Conservation (phyloP, 2,329 filamentous ascomycete species). For the Bipolaris gigantea region DNA sequence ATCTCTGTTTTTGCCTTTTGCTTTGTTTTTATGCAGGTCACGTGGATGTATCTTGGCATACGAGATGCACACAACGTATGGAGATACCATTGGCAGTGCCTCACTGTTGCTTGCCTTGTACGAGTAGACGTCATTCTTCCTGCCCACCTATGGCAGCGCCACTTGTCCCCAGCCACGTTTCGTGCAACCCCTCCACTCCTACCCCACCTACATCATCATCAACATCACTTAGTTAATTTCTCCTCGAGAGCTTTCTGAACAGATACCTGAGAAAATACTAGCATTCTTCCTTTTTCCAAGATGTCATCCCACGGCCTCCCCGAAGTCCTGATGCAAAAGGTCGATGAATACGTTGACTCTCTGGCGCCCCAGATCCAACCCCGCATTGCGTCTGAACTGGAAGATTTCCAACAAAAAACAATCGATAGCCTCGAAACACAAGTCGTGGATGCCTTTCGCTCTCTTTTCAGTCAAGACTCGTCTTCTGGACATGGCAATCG, state of each 20-base stretch:
- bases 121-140: neutral
- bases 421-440: slow-evolving; percentile 37
- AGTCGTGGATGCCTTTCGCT: slow-evolving; percentile 35
- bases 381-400: slow-evolving; percentile 36
- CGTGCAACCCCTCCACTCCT: neutral
- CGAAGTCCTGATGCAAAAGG: slow-evolving; percentile 32
- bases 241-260: neutral
- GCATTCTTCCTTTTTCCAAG: neutral
- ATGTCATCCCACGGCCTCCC: slow-evolving; percentile 28
- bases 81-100: too few species aligned
- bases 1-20: too few species aligned
- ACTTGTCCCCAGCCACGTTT: slow-evolving; percentile 8
- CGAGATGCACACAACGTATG: too few species aligned
- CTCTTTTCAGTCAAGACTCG: slow-evolving; percentile 29
- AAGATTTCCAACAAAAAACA: slow-evolving; percentile 36
- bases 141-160: neutral
- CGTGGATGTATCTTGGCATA: too few species aligned
- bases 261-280: too few species aligned
- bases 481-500: slow-evolving; percentile 15
- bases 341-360: slow-evolving; percentile 37
- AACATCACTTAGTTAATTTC: neutral
- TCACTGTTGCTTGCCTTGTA: neutral
- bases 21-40: too few species aligned
- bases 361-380: slow-evolving; percentile 37
- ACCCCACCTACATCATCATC: neutral